A percentile compares a stretch with the other conserved stretches of the same genome.
phyloP scores from a whole-genome alignment of 169 alveolate species.

The Cryptosporidium sp. region DNA sequence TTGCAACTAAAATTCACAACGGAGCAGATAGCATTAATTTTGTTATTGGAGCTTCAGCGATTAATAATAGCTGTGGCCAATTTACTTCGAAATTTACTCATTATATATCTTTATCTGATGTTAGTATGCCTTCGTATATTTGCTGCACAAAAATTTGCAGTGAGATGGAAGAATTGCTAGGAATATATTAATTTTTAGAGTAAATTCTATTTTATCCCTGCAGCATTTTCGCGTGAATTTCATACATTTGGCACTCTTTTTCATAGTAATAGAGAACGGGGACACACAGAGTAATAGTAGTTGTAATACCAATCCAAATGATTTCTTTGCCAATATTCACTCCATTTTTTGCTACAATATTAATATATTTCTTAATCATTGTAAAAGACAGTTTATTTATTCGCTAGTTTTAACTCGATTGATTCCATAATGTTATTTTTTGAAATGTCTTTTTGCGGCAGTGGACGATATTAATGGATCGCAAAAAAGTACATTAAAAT shows the following conservation, averaged over 20 bases:
- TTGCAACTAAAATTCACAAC: neutral
- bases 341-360: neutral
- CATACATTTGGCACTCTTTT: constrained; percentile 82
- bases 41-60: constrained; percentile 49
- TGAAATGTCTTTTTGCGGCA: neutral
- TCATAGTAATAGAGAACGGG: constrained; percentile 82
- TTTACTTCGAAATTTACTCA: constrained; percentile 21
- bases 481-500: neutral
- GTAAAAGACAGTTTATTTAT: neutral
- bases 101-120: constrained; percentile 32
- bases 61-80: neutral
- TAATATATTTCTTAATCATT: neutral
- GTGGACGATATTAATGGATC: neutral
- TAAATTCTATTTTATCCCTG: constrained; percentile 49
- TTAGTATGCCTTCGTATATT: constrained; percentile 57
- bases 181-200: constrained; percentile 4
- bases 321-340: constrained; percentile 11
- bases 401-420: constrained; percentile 6
- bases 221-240: constrained; percentile 79
- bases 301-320: constrained; percentile 78
- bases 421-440: neutral
- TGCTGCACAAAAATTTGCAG: constrained; percentile 67
- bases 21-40: constrained; percentile 5
- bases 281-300: constrained; percentile 77
- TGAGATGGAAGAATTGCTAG: constrained; percentile 60